Conservation (phyloP, 176 grass and related monocot genomes). For the Eragrostis nindensis region DNA sequence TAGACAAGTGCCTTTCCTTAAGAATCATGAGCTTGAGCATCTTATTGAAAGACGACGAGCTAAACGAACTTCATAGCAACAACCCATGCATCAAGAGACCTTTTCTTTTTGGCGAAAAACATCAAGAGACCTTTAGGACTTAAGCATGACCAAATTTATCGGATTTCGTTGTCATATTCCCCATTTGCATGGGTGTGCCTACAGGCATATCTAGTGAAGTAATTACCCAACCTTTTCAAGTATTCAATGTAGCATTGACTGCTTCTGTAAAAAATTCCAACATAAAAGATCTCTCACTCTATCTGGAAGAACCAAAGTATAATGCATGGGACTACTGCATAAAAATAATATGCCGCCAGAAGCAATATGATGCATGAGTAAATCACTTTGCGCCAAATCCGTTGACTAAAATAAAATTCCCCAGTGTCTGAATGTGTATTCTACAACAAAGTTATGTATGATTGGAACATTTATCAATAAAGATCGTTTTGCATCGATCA, state of each 20-base stretch:
- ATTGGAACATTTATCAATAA: neutral
- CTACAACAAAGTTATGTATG: neutral
- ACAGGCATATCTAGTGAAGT: conserved; percentile 26
- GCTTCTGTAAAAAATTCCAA: conserved; percentile 11
- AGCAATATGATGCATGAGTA: neutral
- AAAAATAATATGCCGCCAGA: neutral
- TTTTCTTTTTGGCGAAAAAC: too few species aligned
- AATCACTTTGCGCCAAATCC: conserved; percentile 13
- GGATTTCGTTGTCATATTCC: neutral
- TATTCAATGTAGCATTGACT: neutral
- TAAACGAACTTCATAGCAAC: neutral
- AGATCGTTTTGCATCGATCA: conserved; percentile 11
- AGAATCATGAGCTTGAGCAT: neutral
- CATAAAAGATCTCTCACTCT: neutral
- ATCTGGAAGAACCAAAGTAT: neutral
- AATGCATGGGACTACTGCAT: neutral
- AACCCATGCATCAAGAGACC: neutral
- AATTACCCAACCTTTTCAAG: neutral
- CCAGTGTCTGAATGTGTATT: neutral
- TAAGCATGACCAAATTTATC: conserved; percentile 3
- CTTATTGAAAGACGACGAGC: neutral
- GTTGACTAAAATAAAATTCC: neutral
- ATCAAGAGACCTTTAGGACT: neutral
- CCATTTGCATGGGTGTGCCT: neutral
- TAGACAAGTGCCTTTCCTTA: neutral